Base-by-base conservation (phyloP, 169 alveolate species). In the Eimeria sp. region DNA sequence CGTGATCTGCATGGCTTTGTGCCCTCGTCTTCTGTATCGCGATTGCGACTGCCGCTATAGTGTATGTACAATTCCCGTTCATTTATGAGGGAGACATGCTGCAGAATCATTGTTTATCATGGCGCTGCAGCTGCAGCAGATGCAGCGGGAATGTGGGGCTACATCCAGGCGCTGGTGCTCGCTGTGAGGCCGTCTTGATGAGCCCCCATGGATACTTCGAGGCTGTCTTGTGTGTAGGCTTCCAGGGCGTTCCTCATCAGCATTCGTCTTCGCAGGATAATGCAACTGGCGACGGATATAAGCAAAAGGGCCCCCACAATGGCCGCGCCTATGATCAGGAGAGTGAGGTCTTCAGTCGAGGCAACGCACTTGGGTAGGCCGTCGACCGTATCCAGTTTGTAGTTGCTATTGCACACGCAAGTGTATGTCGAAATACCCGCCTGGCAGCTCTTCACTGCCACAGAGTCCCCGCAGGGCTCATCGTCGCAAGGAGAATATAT, bases 341-440 rank as follows among this genome's bases (percentile, higher is more conserved):
- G 74, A 49, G 76, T 85, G 43, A 46, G 77, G 76, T 85, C 91
- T 16, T 8, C 60, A 6, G 56, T 37, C 37, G 54, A 18, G 10
- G 64, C 77, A 56, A 85, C 91, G 46, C 78, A 85, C 91, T 85
- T 85, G 60, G 91, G 91, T 52, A 18, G 58, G 6, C 91, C 91
- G 43, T 85, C 91, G 4, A 85, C 78, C 30, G 91, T 85, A 33
- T 85, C 91, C 43, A 85, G 78, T 68, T 58, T 60, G 64, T 58
- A 60, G 40, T 60, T 60, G 27, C n/a, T 30, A 60, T 85, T 85
- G 77, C 91, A 85, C 16, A 37, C 91, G 78, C 91, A 85, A 20
- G 91, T 58, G 58, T 85, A 85, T 6, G 91, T 85, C 23, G 78
- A 60, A 20, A 85, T 54, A 4, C 91, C 91, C 37, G 91, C 62